These are phyloP conservation scores for Mucor piriformis DNA, from an alignment of 371 early-diverging fungal genomes.

Conservation along the genomic window DNA sequence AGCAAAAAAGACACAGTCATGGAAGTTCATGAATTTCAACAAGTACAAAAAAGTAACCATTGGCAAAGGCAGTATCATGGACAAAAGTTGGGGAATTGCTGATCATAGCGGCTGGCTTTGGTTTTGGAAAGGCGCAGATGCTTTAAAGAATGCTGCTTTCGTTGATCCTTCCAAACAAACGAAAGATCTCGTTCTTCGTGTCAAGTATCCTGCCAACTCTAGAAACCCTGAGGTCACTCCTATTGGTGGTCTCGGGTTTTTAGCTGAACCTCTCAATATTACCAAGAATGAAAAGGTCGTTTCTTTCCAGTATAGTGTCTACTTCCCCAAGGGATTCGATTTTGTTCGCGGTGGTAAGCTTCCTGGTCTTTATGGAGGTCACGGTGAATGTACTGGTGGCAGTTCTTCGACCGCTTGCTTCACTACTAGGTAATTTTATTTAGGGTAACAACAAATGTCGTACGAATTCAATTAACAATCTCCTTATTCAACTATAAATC, in stretches of 20 bases:
- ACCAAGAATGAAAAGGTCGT: conserved; percentile 29
- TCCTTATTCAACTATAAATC: not conserved
- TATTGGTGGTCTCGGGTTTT: conserved; percentile 27
- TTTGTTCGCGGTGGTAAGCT: conserved; percentile 61
- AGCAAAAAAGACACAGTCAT: conserved; percentile 12
- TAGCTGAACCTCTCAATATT: conserved; percentile 24
- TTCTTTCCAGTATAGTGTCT: conserved; percentile 51
- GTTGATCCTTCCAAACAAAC: conserved; percentile 18
- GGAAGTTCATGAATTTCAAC: conserved; percentile 31
- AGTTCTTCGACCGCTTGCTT: conserved; percentile 56
- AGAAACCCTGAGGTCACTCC: conserved; percentile 26
- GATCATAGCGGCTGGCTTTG: conserved; percentile 29
- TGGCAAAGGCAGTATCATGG: conserved; percentile 15
- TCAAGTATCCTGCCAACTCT: conserved; percentile 15
- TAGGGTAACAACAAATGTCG: conserved; percentile 1
- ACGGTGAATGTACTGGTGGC: conserved; percentile 63
- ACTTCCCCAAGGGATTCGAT: conserved; percentile 52
- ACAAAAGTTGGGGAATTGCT: conserved; percentile 19
- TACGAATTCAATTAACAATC: conserved; percentile 6
- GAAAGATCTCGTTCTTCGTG: conserved; percentile 18
- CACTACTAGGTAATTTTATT: conserved; percentile 46
- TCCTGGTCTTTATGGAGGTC: conserved; percentile 61
- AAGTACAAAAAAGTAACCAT: conserved; percentile 17
- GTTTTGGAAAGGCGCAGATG: conserved; percentile 22
- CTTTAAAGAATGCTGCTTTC: conserved; percentile 4